Base-by-base conservation (phyloP, 2,329 filamentous ascomycete species). In the Macrophomina pseudophaseolina region DNA sequence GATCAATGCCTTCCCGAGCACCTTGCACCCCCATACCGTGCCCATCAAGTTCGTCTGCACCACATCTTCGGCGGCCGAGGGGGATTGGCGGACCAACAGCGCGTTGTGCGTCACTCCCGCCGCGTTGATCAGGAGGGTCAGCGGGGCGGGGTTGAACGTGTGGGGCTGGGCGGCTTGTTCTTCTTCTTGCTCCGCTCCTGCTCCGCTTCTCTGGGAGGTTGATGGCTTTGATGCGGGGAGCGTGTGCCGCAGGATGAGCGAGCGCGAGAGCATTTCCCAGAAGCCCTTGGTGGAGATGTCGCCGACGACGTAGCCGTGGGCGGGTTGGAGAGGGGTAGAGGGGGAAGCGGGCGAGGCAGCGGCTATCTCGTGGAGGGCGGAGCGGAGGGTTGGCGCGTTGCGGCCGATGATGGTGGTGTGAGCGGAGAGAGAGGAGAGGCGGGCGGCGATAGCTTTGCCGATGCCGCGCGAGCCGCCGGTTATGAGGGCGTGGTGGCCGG, bases 61-160 rank as follows among this genome's bases (percentile, higher is more conserved):
- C 6, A 93, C 82, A 1, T 81, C 71, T 1, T 86, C 80, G 28
- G 93, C 81, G 2, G 84, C 80, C 0, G 79, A 75, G 0, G 84
- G 74, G 0, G 78, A 72, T 1, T 86, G 87, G 9, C 83, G 81
- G 52, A 87, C 80, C n/a, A 95, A 83, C 0, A 92, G 81, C 0
- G 84, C 86, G 12, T 84, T 84, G 70, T 93, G 88, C 0, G 89
- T 84, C 28, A 93, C 82, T 9, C 93, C 93, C 0, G 93, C 93
- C 32, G 91, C 91, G 74, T 97, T 96, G 69, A 97, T 85, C 1
- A 97, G 85, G 35, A 94, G 72, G 44, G 78, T 74, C 12, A 77
- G 11, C 42, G 42, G 40, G 11, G 33, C 5, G 48, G 58, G 30
- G 33, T n/a, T 12, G 56, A 46, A 66, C 46, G 67, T 67, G 3